These are phyloP conservation scores for Heritiera littoralis DNA, from an alignment of 345 rosid genomes.

Conservation along the genomic window DNA sequence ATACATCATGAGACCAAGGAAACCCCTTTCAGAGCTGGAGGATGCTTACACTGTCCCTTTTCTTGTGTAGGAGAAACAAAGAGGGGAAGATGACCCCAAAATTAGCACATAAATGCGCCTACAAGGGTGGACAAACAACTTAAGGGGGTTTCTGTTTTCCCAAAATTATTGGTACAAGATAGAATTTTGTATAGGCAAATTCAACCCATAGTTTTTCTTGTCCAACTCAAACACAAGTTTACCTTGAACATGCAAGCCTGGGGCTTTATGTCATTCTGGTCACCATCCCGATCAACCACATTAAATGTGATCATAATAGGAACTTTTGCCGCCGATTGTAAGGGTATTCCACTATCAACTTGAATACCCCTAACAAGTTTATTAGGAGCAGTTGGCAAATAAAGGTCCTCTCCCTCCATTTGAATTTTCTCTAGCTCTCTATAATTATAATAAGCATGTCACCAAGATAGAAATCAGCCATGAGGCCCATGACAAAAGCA, in stretches of 20 bases:
- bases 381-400: constrained; percentile 90
- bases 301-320: constrained; percentile 94
- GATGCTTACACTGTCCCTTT: neutral
- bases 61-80: neutral
- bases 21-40: neutral
- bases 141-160: neutral
- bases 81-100: neutral
- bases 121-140: neutral
- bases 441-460: constrained; percentile 28
- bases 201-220: neutral
- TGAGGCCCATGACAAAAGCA: neutral
- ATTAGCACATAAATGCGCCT: neutral
- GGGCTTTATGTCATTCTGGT: constrained; percentile 58
- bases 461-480: constrained; percentile 11
- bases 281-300: constrained; percentile 85
- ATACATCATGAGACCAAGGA: neutral
- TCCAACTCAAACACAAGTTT: constrained; percentile 12
- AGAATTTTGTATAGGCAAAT: neutral
- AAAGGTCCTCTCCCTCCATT: constrained; percentile 84
- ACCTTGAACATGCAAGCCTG: constrained; percentile 99
- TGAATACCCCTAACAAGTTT: constrained; percentile 88
- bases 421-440: constrained; percentile 96
- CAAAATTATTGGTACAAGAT: neutral
- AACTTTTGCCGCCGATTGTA: constrained; percentile 98
- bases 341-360: constrained; percentile 96